Conservation (phyloP, 805 yeast species). For the Pichia scutulata region DNA sequence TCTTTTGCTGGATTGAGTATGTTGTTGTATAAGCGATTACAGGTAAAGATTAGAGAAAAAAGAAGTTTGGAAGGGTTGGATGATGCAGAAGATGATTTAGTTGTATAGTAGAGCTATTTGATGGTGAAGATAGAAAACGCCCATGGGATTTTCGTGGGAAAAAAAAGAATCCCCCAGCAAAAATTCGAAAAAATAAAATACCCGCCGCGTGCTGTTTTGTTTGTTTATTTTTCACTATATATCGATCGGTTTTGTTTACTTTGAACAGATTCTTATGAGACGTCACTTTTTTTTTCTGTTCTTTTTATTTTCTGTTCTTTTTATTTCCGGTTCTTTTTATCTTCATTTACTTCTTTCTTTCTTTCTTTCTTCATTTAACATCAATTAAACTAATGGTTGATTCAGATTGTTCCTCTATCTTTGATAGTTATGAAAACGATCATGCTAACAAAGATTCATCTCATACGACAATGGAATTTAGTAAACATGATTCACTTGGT, state of each 20-base stretch:
- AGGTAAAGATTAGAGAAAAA: constrained; percentile 22
- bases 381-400: no score
- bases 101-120: not conserved
- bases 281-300: no score
- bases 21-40: constrained; percentile 54
- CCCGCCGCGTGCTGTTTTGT: not conserved
- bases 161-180: no score
- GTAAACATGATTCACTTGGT: not conserved
- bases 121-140: no score
- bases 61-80: not conserved
- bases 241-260: not conserved
- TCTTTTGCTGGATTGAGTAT: constrained; percentile 57
- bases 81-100: not conserved
- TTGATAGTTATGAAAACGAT: not conserved
- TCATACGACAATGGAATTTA: not conserved
- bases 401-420: not conserved
- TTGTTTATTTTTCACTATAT: not conserved
- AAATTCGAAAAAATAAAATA: no score
- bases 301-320: not conserved
- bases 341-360: no score
- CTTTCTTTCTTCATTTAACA: no score
- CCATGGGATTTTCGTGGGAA: no score
- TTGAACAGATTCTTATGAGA: not conserved
- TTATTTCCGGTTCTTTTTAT: not conserved
- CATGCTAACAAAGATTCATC: not conserved